These are phyloP conservation scores for Colletotrichum sp. DNA, from an alignment of 2,329 filamentous ascomycete species.

Conservation along the genomic window DNA sequence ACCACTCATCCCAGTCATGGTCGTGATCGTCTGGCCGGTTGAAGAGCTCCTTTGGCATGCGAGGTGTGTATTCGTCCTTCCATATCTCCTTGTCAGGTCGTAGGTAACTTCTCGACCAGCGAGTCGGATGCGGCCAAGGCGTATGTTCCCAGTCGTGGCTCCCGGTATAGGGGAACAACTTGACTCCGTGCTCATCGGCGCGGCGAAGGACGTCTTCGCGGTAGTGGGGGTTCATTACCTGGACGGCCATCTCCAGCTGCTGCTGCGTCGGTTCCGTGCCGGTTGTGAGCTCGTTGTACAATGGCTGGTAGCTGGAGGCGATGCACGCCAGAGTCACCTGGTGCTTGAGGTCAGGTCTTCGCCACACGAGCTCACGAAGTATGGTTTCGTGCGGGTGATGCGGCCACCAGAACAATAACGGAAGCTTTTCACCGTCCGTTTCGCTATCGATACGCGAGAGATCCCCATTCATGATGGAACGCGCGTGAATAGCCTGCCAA, in stretches of 20 bases:
- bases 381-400: background rate
- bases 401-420: background rate
- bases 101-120: no score
- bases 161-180: no score
- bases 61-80: background rate
- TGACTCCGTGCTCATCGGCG: background rate
- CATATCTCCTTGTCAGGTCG: background rate
- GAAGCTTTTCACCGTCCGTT: background rate
- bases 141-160: no score
- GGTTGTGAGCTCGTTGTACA: background rate
- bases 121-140: background rate
- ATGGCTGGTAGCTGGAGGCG: background rate
- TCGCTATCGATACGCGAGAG: conserved; percentile 22
- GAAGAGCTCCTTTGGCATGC: background rate
- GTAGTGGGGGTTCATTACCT: background rate
- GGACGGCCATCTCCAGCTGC: background rate
- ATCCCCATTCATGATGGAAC: conserved; percentile 37
- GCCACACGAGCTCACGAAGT: background rate
- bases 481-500: conserved; percentile 27
- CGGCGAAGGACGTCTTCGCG: background rate
- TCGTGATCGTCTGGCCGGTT: background rate
- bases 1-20: background rate
- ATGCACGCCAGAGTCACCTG: background rate
- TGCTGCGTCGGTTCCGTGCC: background rate
- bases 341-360: background rate